Base-by-base conservation (phyloP, 768 basidiomycete species). In the Agaricus subrufescens region DNA sequence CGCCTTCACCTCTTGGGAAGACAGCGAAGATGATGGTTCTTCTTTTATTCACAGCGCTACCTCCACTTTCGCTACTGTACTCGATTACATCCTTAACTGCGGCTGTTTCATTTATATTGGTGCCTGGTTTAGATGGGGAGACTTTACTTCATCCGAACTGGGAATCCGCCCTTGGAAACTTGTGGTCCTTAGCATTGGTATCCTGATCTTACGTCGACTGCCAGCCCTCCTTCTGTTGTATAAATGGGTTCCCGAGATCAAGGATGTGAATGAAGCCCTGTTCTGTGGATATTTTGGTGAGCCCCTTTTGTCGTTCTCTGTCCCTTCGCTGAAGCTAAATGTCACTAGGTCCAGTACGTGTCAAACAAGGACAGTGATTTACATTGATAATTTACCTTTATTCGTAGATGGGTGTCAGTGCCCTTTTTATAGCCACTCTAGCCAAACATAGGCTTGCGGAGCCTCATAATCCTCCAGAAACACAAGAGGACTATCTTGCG, bases 211-310 rank as follows among this genome's bases (percentile, higher is more conserved):
- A 31, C 83, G 97, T 25, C 81, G 96, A 12, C 85, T 98, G 27
- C 95, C 95, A 0, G 72, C 83, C 12, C 75, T 98, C 46, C 70
- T 97, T 51, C 62, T 84, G 2, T 73, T 97, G 1, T 94, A 95
- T 63, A 81, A 72, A 58, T 91, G 84, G 79, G 82, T 97, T 15
- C 96, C 95, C 0, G 95, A 98, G 68, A 90, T 98, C 61, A 68
- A 71, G 40, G 85, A 81, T 23, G 89, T 93, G 85, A 77, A 81
- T 44, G 93, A 98, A 71, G 95, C 96, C 0, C 60, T 94, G 4
- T 98, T 98, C 67, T 84, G 81, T 4, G 96, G 96, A 2, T 94
- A 97, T 75, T 98, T 96, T 66, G 94, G 87, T 83, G 63, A 12
- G 70, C 66, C 9, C 14, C 9, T 3, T n/a, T 10, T 23, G n/a